Base-by-base conservation (phyloP, 176 grass and related monocot species). In the Thalia dealbata region DNA sequence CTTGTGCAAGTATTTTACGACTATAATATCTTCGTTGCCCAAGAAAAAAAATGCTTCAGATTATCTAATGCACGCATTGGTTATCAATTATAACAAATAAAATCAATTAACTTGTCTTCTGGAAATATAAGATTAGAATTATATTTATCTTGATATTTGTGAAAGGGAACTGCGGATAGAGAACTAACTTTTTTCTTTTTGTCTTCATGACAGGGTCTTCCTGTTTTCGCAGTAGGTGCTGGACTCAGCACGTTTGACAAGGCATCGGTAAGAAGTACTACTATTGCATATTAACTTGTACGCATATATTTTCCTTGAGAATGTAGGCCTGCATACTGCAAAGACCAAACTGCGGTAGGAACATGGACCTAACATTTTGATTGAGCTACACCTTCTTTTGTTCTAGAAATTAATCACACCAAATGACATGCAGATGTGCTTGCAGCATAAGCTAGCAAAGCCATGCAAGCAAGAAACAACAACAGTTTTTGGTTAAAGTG, bases 191-290 rank as follows among this genome's bases (percentile, higher is more conserved):
- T 26, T 71, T 12, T 14, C 23, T 2, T 48, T 24, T 50, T 71
- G 12, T 10, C 44, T 70, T 12, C 61, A 61, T 74, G 22, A 56
- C 75, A 97, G 93, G 93, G 93, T 67, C 89, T 82, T 86, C 93
- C 93, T 68, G 83, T 97, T 64, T 97, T 92, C 82, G 93, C 87
- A 82, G 87, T 97, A 61, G 93, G 93, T 82, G 93, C 84, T 78
- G 93, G 89, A 62, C 89, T 92, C 76, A 97, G 89, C 76, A 88
- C 89, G 60, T 86, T 89, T 61, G 89, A 97, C 81, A 88, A 88
- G 74, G 85, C 89, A 61, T 92, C 87, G 42, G 93, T 97, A 69
- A 73, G 89, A n/a, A 38, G 67, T 42, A 14, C 32, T 14, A 41
- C n/a, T 24, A 35, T 66, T 60, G n/a, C n/a, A 26, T 24, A 7